Evolutionary conservation across 2,329 filamentous ascomycete genomes (phyloP).

Genomic region (Monilinia polystroma): DNA sequence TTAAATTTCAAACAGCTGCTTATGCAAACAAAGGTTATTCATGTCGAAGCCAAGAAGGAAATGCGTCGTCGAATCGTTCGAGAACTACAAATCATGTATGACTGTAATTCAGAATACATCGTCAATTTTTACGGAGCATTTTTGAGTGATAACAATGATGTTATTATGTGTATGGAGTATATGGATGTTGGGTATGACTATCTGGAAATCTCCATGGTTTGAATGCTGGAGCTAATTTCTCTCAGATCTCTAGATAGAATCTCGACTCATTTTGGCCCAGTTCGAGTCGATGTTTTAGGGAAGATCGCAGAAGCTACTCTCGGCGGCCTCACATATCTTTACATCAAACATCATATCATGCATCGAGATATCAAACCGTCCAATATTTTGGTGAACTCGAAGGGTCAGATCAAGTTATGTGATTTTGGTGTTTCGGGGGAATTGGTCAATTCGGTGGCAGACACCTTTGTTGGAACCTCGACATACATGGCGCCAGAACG

Average conservation of each 20-base stretch:
- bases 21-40: slow-evolving; percentile 69
- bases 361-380: slow-evolving; percentile 98
- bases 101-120: slow-evolving; percentile 95
- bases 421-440: slow-evolving; percentile 99
- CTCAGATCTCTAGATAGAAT: slow-evolving; percentile 85
- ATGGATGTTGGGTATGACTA: slow-evolving; percentile 91
- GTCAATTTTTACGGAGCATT: slow-evolving; percentile 98
- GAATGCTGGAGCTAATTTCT: slow-evolving; percentile 33
- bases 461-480: slow-evolving; percentile 97
- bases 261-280: slow-evolving; percentile 89
- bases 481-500: slow-evolving; percentile 99
- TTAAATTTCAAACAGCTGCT: slow-evolving; percentile 11
- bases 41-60: slow-evolving; percentile 96
- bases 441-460: slow-evolving; percentile 94
- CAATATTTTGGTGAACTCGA: slow-evolving; percentile 93
- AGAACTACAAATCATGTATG: slow-evolving; percentile 97
- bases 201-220: background rate
- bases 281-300: slow-evolving; percentile 92
- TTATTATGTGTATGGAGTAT: slow-evolving; percentile 99
- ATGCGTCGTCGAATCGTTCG: slow-evolving; percentile 95
- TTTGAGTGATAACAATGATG: slow-evolving; percentile 92
- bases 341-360: slow-evolving; percentile 96
- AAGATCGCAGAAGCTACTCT: slow-evolving; percentile 97
- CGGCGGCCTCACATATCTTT: slow-evolving; percentile 90
- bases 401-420: slow-evolving; percentile 92